Percentiles rank a stretch among this genome's conserved stretches.
Evolutionary conservation across 306 rosid species (phyloP).

Genomic region (Geum urbanum): DNA sequence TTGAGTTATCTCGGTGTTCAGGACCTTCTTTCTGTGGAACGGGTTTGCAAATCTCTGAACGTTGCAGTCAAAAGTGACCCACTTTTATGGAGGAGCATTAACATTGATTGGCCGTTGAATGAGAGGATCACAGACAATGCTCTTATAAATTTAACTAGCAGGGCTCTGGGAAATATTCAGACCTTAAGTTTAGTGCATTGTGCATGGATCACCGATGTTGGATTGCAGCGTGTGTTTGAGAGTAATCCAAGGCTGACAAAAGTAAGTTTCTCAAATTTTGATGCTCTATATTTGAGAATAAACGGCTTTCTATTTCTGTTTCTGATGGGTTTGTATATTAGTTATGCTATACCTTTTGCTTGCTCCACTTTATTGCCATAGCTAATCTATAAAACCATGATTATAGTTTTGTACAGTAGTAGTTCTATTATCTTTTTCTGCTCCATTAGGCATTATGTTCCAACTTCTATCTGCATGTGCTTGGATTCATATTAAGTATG

Average conservation of each 20-base stretch:
- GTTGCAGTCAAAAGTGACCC: constrained; percentile 42
- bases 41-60: constrained; percentile 53
- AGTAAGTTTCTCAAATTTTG: constrained; percentile 37
- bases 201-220: constrained; percentile 43
- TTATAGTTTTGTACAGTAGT: background rate
- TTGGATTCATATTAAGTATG: background rate
- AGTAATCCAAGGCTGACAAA: constrained; percentile 47
- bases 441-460: background rate
- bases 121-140: constrained; percentile 38
- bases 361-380: background rate
- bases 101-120: constrained; percentile 43
- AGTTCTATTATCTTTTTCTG: background rate
- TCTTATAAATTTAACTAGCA: constrained; percentile 49
- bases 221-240: constrained; percentile 45
- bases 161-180: constrained; percentile 63
- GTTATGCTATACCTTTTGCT: background rate
- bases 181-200: constrained; percentile 50
- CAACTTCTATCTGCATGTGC: background rate
- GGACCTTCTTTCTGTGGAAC: constrained; percentile 62
- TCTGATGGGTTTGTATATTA: background rate
- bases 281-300: constrained; percentile 5
- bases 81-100: constrained; percentile 56
- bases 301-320: background rate
- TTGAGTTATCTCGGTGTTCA: constrained; percentile 45
- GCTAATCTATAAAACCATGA: background rate